A percentile compares a stretch with the other conserved stretches of the same genome.
These are phyloP conservation scores for Fagus sylvatica DNA, from an alignment of 306 rosid genomes.

Conservation along the genomic window DNA sequence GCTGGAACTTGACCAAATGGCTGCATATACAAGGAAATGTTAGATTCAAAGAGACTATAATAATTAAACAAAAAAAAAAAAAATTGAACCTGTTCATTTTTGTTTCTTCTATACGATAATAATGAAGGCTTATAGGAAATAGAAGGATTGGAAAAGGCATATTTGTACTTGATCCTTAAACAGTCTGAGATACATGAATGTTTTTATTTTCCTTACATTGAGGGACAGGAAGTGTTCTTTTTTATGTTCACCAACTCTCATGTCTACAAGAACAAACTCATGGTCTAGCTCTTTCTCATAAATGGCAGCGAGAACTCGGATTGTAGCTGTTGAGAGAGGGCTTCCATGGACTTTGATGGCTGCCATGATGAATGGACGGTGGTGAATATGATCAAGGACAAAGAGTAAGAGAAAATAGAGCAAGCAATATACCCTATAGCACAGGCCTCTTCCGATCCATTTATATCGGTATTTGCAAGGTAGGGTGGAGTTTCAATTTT, in stretches of 20 bases:
- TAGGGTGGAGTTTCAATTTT: too few species aligned
- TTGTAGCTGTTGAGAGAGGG: slow-evolving; percentile 40
- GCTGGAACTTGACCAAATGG: slow-evolving; percentile 86
- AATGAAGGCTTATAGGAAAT: background rate
- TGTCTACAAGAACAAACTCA: slow-evolving; percentile 46
- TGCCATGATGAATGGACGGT: slow-evolving; percentile 36
- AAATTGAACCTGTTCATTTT: too few species aligned
- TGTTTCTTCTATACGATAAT: too few species aligned
- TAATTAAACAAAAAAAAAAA: too few species aligned
- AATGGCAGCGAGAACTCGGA: slow-evolving; percentile 40
- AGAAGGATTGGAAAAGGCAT: background rate
- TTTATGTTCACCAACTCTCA: slow-evolving; percentile 53
- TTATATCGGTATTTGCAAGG: too few species aligned
- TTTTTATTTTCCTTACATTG: slow-evolving; percentile 38
- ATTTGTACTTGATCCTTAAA: background rate
- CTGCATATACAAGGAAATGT: slow-evolving; percentile 30
- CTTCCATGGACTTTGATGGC: slow-evolving; percentile 57
- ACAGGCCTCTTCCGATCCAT: too few species aligned
- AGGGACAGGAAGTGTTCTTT: slow-evolving; percentile 51
- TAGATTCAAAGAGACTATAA: background rate
- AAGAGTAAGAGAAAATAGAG: background rate
- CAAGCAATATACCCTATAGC: background rate
- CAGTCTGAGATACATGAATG: background rate
- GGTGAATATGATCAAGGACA: background rate
- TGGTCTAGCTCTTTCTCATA: slow-evolving; percentile 61